A percentile compares a stretch with the other conserved stretches of the same genome.
These are phyloP conservation scores for Suillus tomentosus DNA, from an alignment of 768 basidiomycete species.

Conservation along the genomic window DNA sequence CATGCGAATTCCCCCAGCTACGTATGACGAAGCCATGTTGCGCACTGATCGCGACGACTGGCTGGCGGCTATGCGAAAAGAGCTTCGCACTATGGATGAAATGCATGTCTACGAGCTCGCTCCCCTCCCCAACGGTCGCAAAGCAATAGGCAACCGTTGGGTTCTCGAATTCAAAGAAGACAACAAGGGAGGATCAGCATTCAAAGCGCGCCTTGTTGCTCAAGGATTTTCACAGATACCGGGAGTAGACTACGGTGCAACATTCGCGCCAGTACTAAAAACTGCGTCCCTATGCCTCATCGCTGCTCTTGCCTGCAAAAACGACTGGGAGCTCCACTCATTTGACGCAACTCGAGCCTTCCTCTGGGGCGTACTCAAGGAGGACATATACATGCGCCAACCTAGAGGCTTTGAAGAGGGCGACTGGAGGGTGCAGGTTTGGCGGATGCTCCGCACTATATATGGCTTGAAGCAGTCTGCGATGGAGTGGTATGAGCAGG, in stretches of 20 bases:
- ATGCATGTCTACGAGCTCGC: neutral
- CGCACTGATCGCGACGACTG: neutral
- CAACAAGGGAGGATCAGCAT: neutral
- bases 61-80: neutral
- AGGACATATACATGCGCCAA: constrained; percentile 38
- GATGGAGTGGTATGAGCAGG: neutral
- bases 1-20: too few species aligned
- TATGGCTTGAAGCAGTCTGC: constrained; percentile 1
- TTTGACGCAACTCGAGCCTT: neutral
- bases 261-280: constrained; percentile 22
- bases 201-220: neutral
- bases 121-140: neutral
- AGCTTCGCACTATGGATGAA: neutral
- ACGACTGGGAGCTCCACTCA: neutral
- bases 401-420: constrained; percentile 31
- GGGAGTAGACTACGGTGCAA: constrained; percentile 37
- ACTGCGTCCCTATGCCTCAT: neutral
- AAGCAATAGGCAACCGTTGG: neutral
- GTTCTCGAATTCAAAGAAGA: constrained; percentile 7
- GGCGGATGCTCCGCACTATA: neutral
- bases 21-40: neutral
- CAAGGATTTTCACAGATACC: constrained; percentile 26
- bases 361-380: neutral
- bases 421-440: neutral
- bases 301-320: fast-evolving